Evolutionary conservation across 805 yeast genomes (phyloP).

Genomic region (Debaryomyces prosopidis): DNA sequence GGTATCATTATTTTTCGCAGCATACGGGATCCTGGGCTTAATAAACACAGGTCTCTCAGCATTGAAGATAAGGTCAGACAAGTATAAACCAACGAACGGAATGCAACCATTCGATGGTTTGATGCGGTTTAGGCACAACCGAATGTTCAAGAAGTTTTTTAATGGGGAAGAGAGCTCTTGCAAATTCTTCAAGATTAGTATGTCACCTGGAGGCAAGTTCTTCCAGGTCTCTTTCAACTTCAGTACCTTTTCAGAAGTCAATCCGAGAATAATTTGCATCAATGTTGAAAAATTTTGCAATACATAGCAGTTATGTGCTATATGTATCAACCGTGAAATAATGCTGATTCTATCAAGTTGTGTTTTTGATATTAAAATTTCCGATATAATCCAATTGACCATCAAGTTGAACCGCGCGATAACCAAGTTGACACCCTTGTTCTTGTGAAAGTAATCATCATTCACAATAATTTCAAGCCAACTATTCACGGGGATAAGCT

Average conservation of each 20-base stretch:
- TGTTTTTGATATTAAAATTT: conserved; percentile 68
- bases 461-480: conserved; percentile 79
- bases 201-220: conserved; percentile 68
- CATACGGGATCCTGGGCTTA: conserved; percentile 19
- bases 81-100: conserved; percentile 85
- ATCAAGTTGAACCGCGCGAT: conserved; percentile 84
- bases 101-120: conserved; percentile 74
- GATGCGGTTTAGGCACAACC: conserved; percentile 61
- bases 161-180: conserved; percentile 74
- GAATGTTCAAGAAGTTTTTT: conserved; percentile 66
- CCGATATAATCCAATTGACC: conserved; percentile 91
- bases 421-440: conserved; percentile 79
- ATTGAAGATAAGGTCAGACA: conserved; percentile 80
- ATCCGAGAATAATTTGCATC: conserved; percentile 83
- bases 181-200: conserved; percentile 62
- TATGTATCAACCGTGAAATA: conserved; percentile 82
- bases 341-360: conserved; percentile 62
- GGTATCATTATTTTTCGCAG: neutral
- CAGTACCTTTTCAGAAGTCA: conserved; percentile 65
- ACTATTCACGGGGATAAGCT: conserved; percentile 67
- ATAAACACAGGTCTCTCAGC: conserved; percentile 58
- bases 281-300: conserved; percentile 84
- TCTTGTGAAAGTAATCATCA: conserved; percentile 43
- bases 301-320: conserved; percentile 71
- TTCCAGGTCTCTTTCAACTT: conserved; percentile 73